Conservation (phyloP, 352 stramenopile genomes). For the Phytopythium ostracodes region DNA sequence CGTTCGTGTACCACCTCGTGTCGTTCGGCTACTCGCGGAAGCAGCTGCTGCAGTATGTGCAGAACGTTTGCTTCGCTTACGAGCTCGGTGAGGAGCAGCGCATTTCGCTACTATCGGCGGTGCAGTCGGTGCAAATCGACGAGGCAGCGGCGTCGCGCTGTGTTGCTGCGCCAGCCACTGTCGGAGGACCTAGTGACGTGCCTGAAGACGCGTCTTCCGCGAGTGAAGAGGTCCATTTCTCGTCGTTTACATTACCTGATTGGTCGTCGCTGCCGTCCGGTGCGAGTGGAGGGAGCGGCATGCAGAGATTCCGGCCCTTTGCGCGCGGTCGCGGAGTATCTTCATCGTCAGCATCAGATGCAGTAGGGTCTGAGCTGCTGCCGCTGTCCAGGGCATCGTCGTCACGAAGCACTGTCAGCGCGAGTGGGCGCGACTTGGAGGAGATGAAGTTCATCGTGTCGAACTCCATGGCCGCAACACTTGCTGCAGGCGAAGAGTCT, state of each 20-base stretch:
- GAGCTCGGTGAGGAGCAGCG: slow-evolving; percentile 78
- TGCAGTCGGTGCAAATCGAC: slow-evolving; percentile 34
- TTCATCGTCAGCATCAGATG: not conserved
- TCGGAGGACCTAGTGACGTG: not conserved
- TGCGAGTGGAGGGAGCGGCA: slow-evolving; percentile 3
- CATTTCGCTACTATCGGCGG: slow-evolving; percentile 55
- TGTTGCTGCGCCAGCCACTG: slow-evolving; percentile 6
- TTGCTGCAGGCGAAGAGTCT: slow-evolving; percentile 37
- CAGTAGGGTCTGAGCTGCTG: not conserved
- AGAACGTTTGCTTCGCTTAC: slow-evolving; percentile 77
- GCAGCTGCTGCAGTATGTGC: slow-evolving; percentile 68
- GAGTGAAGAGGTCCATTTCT: slow-evolving; percentile 52
- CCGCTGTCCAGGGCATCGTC: slow-evolving; percentile 11
- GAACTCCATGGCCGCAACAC: slow-evolving; percentile 24
- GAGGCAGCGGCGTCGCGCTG: slow-evolving; percentile 10
- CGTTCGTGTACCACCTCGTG: slow-evolving; percentile 74
- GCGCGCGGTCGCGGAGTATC: slow-evolving; percentile 20
- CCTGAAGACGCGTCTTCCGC: slow-evolving; percentile 12
- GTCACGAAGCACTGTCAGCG: slow-evolving; percentile 3
- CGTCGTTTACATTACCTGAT: slow-evolving; percentile 53
- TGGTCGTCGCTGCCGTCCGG: slow-evolving; percentile 46
- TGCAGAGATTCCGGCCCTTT: slow-evolving; percentile 28
- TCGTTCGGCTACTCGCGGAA: slow-evolving; percentile 61
- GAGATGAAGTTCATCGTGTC: slow-evolving; percentile 69
- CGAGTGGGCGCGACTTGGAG: slow-evolving; percentile 39